Percentiles rank a stretch among this genome's conserved stretches.
These are phyloP conservation scores for Candida nonsorbophila DNA, from an alignment of 805 yeast genomes.

Conservation along the genomic window DNA sequence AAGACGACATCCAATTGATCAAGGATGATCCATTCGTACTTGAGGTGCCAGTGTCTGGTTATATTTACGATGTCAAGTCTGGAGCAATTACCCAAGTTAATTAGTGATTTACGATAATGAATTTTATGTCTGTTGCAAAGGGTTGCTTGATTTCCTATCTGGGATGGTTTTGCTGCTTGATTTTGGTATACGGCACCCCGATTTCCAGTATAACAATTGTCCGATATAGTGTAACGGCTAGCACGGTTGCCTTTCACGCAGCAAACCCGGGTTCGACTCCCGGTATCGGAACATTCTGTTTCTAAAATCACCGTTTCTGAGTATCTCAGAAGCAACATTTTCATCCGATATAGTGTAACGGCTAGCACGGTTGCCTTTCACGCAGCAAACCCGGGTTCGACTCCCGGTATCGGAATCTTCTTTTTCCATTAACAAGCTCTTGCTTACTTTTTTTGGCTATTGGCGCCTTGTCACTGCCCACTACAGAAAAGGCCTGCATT, in stretches of 20 bases:
- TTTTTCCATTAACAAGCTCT: no score
- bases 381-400: conserved; percentile 71
- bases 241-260: conserved; percentile 52
- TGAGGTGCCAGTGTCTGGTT: conserved; percentile 34
- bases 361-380: conserved; percentile 52
- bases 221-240: conserved; percentile 52
- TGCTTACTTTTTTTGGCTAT: no score
- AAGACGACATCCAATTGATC: conserved; percentile 28
- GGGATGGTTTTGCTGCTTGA: no score
- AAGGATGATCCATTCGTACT: conserved; percentile 22
- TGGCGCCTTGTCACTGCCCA: no score
- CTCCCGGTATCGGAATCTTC: conserved; percentile 83
- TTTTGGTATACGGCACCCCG: no score
- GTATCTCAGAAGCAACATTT: no score
- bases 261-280: conserved; percentile 79
- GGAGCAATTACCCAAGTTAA: conserved; percentile 24
- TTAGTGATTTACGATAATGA: conserved; percentile 6
- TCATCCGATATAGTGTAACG: conserved; percentile 49
- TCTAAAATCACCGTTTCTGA: no score
- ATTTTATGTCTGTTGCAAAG: conserved; percentile 8
- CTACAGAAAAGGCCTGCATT: no score
- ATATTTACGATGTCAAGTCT: conserved; percentile 31
- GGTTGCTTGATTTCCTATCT: no score
- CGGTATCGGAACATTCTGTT: conserved; percentile 84
- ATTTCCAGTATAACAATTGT: no score